Base-by-base conservation (phyloP, 2,329 filamentous ascomycete species). In the Davidsoniella neocaledoniae region DNA sequence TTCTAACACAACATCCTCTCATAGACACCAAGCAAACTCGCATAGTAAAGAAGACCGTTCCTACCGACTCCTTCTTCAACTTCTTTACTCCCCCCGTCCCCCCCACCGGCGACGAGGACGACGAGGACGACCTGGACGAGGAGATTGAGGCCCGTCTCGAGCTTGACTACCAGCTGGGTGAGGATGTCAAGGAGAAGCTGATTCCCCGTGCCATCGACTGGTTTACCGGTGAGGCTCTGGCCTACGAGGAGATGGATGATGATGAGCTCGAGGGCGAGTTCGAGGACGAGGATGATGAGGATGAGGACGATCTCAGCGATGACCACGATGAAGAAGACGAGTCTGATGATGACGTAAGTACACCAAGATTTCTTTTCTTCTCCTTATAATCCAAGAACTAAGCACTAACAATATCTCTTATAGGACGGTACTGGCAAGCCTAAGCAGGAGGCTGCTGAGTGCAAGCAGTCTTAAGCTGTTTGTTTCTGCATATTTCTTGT, bases 171-270 rank as follows among this genome's bases (percentile, higher is more conserved):
- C 90, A 96, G 70, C 80, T 98, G 42, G 91, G 91, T 57, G 91
- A 98, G 72, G 91, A 98, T 63, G 95, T 98, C 71, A 98, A 98
- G 73, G 91, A 98, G 77, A 98, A 98, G 73, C 77, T 98, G 57
- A 98, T 98, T 58, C 91, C 91, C 56, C 87, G 90, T 58, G 91
- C 93, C 52, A 91, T 98, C 60, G 91, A 98, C 69, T 98, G 91
- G 91, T 98, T 98, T 67, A 98, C 91, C 48, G 91, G 91, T 52
- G 91, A 98, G 70, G 91, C 91, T 58, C 80, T 98, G 56, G 88
- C 91, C 59, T 98, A 86, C 59, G 91, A 98, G 73, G 90, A 95
- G 65, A 68, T 94, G 54, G 83, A 90, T 38, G 77, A 77, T 46
- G 83, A 94, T 49, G 87, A 90, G 54, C 72, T 87, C 55, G 83